phyloP scores from a whole-genome alignment of 139 green algal species.

The Coelastrella sp. region DNA sequence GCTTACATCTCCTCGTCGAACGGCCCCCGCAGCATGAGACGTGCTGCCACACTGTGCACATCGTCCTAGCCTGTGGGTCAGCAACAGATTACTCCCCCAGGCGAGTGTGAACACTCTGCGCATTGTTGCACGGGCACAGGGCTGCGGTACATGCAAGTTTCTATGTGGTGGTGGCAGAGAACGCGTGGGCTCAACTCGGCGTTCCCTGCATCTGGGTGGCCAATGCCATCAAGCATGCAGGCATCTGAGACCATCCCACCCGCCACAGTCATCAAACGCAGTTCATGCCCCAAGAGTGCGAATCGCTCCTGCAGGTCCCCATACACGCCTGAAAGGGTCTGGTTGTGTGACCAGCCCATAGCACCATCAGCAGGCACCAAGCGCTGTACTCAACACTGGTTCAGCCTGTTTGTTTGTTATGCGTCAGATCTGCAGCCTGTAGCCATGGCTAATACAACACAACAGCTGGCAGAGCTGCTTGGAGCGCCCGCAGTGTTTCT shows the following conservation, averaged over 20 bases:
- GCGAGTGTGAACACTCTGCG: background rate
- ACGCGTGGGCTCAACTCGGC: too few relatives aligned
- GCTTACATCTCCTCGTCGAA: background rate
- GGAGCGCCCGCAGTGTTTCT: background rate
- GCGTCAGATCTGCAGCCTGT: conserved; percentile 17
- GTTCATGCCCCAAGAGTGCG: background rate
- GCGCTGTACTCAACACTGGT: conserved; percentile 22
- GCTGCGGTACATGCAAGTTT: too few relatives aligned
- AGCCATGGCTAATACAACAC: conserved; percentile 4
- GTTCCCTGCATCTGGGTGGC: too few relatives aligned
- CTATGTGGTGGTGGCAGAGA: too few relatives aligned
- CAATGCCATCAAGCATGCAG: too few relatives aligned
- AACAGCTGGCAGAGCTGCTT: conserved; percentile 28
- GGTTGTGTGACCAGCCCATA: conserved; percentile 3
- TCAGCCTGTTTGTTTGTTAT: conserved; percentile 15
- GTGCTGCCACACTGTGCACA: conserved; percentile 1
- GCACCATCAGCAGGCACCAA: background rate
- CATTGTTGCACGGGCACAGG: too few relatives aligned
- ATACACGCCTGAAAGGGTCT: background rate
- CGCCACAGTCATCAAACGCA: too few relatives aligned
- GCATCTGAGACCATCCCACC: too few relatives aligned
- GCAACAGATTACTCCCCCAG: background rate
- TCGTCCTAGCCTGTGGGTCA: background rate
- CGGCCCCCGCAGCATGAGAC: background rate
- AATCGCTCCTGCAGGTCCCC: background rate